phyloP scores from a whole-genome alignment of 768 basidiomycete species.

The Tylopilus sp. region DNA sequence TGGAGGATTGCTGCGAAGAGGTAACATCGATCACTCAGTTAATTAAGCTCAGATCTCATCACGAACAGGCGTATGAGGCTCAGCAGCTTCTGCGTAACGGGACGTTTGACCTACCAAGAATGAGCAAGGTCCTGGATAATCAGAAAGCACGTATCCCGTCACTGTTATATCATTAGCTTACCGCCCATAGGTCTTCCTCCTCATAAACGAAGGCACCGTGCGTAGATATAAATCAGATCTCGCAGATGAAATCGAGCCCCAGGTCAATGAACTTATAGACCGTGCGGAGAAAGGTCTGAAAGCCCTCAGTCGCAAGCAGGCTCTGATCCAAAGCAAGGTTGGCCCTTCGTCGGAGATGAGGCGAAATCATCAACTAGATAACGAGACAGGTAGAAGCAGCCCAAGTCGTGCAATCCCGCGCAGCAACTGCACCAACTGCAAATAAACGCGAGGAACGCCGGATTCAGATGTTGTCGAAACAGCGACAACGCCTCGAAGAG shows the following conservation, averaged over 20 bases:
- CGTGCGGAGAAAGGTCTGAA: constrained; percentile 68
- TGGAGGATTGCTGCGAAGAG: constrained; percentile 84
- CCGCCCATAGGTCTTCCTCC: constrained; percentile 60
- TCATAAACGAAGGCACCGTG: constrained; percentile 72
- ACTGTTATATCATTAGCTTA: constrained; percentile 1
- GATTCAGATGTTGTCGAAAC: constrained; percentile 60
- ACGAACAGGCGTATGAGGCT: constrained; percentile 57
- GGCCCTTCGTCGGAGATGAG: neutral
- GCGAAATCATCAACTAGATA: neutral
- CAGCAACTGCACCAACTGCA: constrained; percentile 45
- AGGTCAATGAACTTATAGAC: constrained; percentile 69
- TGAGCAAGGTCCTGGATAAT: constrained; percentile 62
- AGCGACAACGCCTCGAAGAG: constrained; percentile 63
- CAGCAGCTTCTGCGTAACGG: constrained; percentile 67
- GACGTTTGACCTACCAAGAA: constrained; percentile 67
- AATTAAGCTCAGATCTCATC: constrained; percentile 1
- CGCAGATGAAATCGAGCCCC: constrained; percentile 77
- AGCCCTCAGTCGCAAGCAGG: constrained; percentile 58
- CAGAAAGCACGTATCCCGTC: constrained; percentile 48
- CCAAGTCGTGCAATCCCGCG: constrained; percentile 37
- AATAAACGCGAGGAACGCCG: constrained; percentile 68
- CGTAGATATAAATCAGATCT: constrained; percentile 71
- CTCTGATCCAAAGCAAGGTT: constrained; percentile 62
- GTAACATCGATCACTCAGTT: constrained; percentile 29
- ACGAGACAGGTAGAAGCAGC: constrained; percentile 52